phyloP scores from a whole-genome alignment of 2,329 filamentous ascomycete genomes.

The Nemania abortiva region DNA sequence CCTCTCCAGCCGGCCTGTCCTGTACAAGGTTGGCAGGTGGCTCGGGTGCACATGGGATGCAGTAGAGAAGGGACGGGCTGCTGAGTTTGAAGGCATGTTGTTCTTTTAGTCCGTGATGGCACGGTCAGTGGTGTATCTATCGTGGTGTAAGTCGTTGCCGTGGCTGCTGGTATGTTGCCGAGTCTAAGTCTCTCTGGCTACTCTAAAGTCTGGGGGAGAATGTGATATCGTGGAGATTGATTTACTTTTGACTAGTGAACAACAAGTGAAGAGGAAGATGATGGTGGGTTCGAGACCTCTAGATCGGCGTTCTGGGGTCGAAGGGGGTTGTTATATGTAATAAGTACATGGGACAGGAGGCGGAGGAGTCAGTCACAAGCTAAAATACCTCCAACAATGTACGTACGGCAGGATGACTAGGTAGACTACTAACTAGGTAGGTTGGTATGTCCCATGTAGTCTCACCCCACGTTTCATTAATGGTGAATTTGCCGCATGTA shows the following conservation, averaged over 20 bases:
- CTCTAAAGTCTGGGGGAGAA: not conserved
- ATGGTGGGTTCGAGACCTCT: not conserved
- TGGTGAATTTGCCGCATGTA: not conserved
- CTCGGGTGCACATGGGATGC: slow-evolving; percentile 49
- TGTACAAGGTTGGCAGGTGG: slow-evolving; percentile 49
- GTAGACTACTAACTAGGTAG: not conserved
- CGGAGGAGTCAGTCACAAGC: not conserved
- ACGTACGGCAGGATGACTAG: not conserved
- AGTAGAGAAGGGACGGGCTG: slow-evolving; percentile 47
- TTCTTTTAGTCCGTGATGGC: not conserved
- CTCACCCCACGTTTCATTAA: slow-evolving; percentile 1
- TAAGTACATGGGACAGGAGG: not conserved
- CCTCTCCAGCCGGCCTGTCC: slow-evolving; percentile 47
- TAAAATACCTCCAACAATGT: not conserved
- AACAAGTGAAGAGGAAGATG: not conserved
- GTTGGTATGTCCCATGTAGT: not conserved
- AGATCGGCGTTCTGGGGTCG: not conserved
- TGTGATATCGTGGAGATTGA: not conserved
- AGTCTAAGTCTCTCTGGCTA: not conserved
- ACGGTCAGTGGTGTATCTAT: not conserved
- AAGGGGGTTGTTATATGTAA: not conserved
- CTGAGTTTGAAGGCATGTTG: slow-evolving; percentile 36
- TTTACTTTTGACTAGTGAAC: not conserved
- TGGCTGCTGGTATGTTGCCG: not conserved
- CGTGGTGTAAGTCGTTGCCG: slow-evolving; percentile 1